Evolutionary conservation across 768 basidiomycete genomes (phyloP).

Genomic region (Mycena leptocephala): DNA sequence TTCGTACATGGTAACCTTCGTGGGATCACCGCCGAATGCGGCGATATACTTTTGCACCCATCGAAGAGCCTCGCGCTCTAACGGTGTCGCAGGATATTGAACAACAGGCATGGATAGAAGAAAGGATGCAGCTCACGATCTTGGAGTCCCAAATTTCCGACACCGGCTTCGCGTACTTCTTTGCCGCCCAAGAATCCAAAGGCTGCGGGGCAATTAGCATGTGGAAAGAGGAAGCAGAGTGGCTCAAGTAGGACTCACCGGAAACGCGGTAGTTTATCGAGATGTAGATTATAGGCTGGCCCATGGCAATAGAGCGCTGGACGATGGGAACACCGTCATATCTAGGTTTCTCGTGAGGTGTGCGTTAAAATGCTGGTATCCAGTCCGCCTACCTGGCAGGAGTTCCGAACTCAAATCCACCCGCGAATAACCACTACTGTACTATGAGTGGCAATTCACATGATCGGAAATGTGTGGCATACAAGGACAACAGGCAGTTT

Average conservation of each 20-base stretch:
- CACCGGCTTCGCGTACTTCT: constrained; percentile 59
- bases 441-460: constrained; percentile 29
- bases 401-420: neutral
- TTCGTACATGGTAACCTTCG: constrained; percentile 67
- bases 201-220: constrained; percentile 23
- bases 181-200: constrained; percentile 63
- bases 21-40: constrained; percentile 75
- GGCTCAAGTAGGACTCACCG: constrained; percentile 14
- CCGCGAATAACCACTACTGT: neutral
- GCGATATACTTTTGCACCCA: constrained; percentile 78
- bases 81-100: constrained; percentile 1
- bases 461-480: constrained; percentile 26
- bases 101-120: neutral
- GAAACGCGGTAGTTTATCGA: constrained; percentile 44
- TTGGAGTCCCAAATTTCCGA: constrained; percentile 72
- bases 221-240: neutral
- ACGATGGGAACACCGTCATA: neutral
- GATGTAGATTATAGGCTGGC: neutral
- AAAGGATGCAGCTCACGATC: constrained; percentile 60
- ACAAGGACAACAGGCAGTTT: constrained; percentile 68
- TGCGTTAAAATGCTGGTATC: neutral
- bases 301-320: neutral
- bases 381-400: neutral
- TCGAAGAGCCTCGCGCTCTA: constrained; percentile 70
- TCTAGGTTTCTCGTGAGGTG: neutral